phyloP scores from a whole-genome alignment of 768 basidiomycete species.

The Mycena metata region DNA sequence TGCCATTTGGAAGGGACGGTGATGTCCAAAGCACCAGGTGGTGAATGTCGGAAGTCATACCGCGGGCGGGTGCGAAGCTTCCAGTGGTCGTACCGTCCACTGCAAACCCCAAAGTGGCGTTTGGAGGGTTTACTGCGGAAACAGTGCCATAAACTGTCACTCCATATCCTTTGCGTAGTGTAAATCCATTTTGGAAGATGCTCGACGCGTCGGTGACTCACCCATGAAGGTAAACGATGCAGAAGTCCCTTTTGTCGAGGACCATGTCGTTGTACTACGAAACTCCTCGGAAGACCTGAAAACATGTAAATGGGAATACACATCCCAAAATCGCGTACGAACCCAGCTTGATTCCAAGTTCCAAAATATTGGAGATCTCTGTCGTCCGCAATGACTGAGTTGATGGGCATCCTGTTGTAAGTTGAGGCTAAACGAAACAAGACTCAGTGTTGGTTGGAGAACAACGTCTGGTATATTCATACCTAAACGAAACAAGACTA shows the following conservation, averaged over 20 bases:
- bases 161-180: not conserved
- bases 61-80: not conserved
- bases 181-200: not conserved
- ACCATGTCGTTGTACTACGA: constrained; percentile 9
- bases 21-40: constrained; percentile 14
- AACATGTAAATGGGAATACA: no score
- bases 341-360: constrained; percentile 5
- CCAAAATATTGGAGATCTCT: constrained; percentile 16
- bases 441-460: no score
- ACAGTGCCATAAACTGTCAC: constrained; percentile 16
- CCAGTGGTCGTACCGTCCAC: constrained; percentile 1
- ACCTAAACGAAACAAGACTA: no score
- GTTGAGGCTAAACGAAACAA: no score
- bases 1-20: not conserved
- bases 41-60: not conserved
- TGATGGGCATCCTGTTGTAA: constrained; percentile 11
- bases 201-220: not conserved
- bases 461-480: no score
- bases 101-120: constrained; percentile 2
- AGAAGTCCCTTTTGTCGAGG: not conserved
- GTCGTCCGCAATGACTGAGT: constrained; percentile 22
- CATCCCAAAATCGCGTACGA: no score
- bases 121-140: not conserved
- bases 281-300: constrained; percentile 3
- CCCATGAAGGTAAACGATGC: constrained; percentile 18